Percentiles rank a stretch among this genome's conserved stretches.
Evolutionary conservation across 768 basidiomycete species (phyloP).

Genomic region (Erythrobasidium yunnanense): DNA sequence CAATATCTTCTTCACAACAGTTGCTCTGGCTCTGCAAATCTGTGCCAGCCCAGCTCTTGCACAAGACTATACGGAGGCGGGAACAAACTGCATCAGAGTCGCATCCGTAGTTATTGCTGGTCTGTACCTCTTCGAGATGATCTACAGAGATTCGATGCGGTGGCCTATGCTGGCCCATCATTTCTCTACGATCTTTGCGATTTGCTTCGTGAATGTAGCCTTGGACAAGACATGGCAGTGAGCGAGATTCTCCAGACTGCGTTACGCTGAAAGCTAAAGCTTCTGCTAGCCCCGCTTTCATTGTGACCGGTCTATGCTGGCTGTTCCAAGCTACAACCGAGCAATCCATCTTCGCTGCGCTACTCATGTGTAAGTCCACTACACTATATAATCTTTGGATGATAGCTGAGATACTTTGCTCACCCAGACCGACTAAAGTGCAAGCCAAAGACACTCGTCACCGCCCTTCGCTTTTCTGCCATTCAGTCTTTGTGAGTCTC

Average conservation of each 20-base stretch:
- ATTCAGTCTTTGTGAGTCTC: background rate
- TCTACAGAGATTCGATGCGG: background rate
- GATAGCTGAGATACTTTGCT: too few relatives aligned
- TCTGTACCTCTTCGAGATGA: constrained; percentile 8
- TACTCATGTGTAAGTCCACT: constrained; percentile 13
- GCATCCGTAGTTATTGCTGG: background rate
- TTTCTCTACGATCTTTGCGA: background rate
- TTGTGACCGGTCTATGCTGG: background rate
- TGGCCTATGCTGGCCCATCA: background rate
- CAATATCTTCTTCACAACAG: background rate
- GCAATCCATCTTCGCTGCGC: constrained; percentile 1
- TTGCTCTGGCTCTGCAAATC: background rate
- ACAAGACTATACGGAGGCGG: background rate
- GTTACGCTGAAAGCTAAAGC: background rate
- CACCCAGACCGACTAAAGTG: constrained; percentile 6
- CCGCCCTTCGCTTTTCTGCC: background rate
- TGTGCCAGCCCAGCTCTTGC: background rate
- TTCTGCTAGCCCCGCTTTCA: background rate
- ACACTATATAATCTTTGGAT: too few relatives aligned
- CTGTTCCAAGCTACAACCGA: constrained; percentile 7
- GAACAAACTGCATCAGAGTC: background rate
- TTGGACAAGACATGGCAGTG: background rate
- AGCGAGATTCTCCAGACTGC: background rate
- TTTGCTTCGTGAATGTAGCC: background rate
- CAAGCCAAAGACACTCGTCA: background rate